These are phyloP conservation scores for Leccinellum luteum DNA, from an alignment of 768 basidiomycete species.

Conservation along the genomic window DNA sequence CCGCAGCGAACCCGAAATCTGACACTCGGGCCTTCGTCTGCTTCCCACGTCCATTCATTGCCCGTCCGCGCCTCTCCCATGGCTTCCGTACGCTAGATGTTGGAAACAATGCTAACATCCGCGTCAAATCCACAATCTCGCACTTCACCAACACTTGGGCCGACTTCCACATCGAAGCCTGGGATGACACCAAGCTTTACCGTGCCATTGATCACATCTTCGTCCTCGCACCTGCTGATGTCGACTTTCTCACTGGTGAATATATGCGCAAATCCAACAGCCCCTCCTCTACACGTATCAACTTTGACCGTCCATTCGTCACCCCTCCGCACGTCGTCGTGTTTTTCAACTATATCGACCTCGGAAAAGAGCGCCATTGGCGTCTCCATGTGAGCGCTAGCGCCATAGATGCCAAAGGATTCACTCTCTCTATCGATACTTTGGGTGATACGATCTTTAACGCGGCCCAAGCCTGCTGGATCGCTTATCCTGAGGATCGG, in stretches of 20 bases:
- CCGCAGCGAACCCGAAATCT: not conserved
- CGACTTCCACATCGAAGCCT: slow-evolving; percentile 8
- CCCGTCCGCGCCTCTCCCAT: slow-evolving; percentile 18
- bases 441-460: slow-evolving; percentile 9
- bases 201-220: not conserved
- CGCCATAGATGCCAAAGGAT: slow-evolving; percentile 11
- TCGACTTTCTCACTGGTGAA: slow-evolving; percentile 17
- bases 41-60: slow-evolving; percentile 14
- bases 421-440: slow-evolving; percentile 13
- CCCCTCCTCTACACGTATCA: slow-evolving; percentile 3
- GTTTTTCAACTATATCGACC: slow-evolving; percentile 15
- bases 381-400: slow-evolving; percentile 4
- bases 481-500: slow-evolving; percentile 22
- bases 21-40: slow-evolving; percentile 8
- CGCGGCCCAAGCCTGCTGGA: slow-evolving; percentile 8
- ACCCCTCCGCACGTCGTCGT: slow-evolving; percentile 17
- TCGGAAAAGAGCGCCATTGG: slow-evolving; percentile 7
- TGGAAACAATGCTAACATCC: slow-evolving; percentile 6
- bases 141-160: slow-evolving; percentile 3
- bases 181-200: slow-evolving; percentile 1
- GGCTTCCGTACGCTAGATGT: slow-evolving; percentile 13
- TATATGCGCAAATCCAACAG: not conserved
- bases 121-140: slow-evolving; percentile 4
- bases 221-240: slow-evolving; percentile 6
- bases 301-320: slow-evolving; percentile 12